These are phyloP conservation scores for Triticum urartu DNA, from an alignment of 176 grass and related monocot species.

Conservation along the genomic window DNA sequence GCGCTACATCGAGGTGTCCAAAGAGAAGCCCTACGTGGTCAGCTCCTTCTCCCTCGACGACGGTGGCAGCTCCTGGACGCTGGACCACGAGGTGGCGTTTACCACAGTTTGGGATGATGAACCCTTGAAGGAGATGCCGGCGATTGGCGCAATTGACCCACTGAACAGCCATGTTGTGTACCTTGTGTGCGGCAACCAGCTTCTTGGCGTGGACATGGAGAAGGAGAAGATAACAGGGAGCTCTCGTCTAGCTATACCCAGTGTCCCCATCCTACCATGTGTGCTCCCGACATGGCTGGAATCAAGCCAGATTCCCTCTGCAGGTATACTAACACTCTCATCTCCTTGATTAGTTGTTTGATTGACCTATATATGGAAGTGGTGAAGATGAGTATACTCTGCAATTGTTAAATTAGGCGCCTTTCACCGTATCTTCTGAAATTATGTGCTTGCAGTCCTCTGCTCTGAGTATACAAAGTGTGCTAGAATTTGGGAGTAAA, in stretches of 20 bases:
- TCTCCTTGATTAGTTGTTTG: not conserved
- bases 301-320: constrained; percentile 18
- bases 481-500: not conserved
- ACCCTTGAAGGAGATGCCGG: not conserved
- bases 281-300: not conserved
- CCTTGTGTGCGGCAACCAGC: not conserved
- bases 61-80: not conserved
- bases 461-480: not conserved
- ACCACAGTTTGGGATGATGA: not conserved
- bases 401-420: not conserved
- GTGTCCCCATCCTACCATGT: not conserved
- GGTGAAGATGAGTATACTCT: not conserved
- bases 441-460: not conserved
- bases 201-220: constrained; percentile 2
- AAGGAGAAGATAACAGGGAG: not conserved
- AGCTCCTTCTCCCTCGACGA: constrained; percentile 13
- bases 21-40: constrained; percentile 17
- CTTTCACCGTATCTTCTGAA: not conserved
- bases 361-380: not conserved
- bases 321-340: not conserved
- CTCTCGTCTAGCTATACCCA: not conserved
- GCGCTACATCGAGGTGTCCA: constrained; percentile 28
- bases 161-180: not conserved
- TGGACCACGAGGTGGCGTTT: constrained; percentile 17
- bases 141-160: constrained; percentile 23